Evolutionary conservation across 495 filamentous ascomycete genomes (phyloP).

Genomic region (Penicillium canariense): DNA sequence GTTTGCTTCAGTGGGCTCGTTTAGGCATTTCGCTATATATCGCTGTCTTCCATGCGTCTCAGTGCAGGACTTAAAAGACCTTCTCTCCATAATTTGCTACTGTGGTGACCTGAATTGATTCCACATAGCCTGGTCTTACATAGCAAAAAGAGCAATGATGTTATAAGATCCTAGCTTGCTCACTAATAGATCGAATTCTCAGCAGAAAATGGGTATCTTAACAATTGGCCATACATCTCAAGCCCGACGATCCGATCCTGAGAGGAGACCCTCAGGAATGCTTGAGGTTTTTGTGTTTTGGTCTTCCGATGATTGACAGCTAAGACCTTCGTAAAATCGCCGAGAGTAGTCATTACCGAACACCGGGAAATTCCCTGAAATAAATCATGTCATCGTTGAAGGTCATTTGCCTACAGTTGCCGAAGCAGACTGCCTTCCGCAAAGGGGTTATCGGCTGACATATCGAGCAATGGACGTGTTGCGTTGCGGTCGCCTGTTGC

Average conservation of each 20-base stretch:
- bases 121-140: too few species aligned
- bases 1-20: neutral
- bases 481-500: conserved; percentile 51
- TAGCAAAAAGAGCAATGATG: too few species aligned
- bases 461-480: conserved; percentile 55
- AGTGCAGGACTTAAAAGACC: too few species aligned
- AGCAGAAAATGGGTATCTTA: conserved; percentile 12
- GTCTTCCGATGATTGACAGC: neutral
- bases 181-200: neutral
- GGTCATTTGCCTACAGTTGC: conserved; percentile 30
- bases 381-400: neutral
- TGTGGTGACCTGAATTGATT: too few species aligned
- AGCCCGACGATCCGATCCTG: neutral
- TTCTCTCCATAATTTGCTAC: too few species aligned
- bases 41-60: too few species aligned
- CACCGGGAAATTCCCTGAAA: neutral
- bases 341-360: neutral
- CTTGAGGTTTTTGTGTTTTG: neutral
- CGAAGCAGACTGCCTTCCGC: conserved; percentile 54
- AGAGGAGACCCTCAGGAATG: neutral
- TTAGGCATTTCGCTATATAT: too few species aligned
- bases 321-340: neutral
- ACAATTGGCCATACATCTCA: conserved; percentile 5
- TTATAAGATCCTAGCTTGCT: too few species aligned
- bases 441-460: conserved; percentile 50